Evolutionary conservation across 176 grass and related monocot genomes (phyloP).

Genomic region (Aegilops tauschii): DNA sequence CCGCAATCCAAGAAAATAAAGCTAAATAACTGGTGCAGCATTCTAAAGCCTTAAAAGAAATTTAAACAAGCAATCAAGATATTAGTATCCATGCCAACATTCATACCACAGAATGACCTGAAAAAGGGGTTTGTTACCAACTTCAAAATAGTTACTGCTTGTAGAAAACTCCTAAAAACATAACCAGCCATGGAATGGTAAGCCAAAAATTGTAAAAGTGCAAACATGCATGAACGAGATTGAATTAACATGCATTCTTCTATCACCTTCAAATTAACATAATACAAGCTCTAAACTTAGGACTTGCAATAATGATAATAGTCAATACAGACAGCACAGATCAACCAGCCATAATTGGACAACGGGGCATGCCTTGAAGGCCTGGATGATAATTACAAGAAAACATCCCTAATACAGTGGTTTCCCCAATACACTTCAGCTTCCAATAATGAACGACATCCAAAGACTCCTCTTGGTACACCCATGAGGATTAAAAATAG

Average conservation of each 20-base stretch:
- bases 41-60: background rate
- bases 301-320: background rate
- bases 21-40: background rate
- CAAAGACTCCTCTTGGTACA: no score
- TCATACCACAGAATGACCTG: background rate
- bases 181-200: background rate
- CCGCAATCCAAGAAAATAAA: conserved; percentile 29
- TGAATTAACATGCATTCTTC: background rate
- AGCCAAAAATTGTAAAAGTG: no score
- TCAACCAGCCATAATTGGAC: background rate
- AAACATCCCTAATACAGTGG: background rate
- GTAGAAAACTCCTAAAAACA: background rate
- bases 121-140: background rate
- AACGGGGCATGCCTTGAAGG: background rate
- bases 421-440: background rate
- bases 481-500: no score
- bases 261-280: conserved; percentile 11
- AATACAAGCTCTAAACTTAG: conserved; percentile 5
- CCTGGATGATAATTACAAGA: background rate
- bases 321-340: background rate
- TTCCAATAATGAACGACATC: no score
- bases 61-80: background rate
- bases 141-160: background rate
- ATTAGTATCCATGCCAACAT: conserved; percentile 9
- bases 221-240: no score